These are phyloP conservation scores for Suhomyces bolitotheri DNA, from an alignment of 1,139 yeast species.

Conservation along the genomic window DNA sequence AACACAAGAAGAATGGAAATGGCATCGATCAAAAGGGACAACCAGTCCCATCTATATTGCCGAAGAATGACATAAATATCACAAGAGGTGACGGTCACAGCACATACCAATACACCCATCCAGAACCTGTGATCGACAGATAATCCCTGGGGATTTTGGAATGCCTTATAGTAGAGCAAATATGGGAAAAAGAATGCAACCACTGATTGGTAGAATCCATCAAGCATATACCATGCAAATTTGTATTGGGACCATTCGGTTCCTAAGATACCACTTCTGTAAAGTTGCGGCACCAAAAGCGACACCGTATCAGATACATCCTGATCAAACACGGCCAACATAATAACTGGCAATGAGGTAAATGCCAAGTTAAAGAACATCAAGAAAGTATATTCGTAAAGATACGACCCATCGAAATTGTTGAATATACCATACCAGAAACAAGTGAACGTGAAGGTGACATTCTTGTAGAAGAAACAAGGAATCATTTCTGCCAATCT, in stretches of 20 bases:
- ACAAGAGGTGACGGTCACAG: slow-evolving; percentile 53
- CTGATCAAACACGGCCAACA: slow-evolving; percentile 60
- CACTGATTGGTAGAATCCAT: slow-evolving; percentile 60
- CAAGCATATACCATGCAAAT: slow-evolving; percentile 57
- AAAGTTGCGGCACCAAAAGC: slow-evolving; percentile 58
- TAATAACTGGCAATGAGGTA: slow-evolving; percentile 62
- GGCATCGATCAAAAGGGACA: slow-evolving; percentile 48
- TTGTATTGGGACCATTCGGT: slow-evolving; percentile 54
- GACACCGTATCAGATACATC: slow-evolving; percentile 62
- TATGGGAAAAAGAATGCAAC: slow-evolving; percentile 58
- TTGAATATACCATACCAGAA: slow-evolving; percentile 63
- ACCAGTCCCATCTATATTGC: slow-evolving; percentile 65
- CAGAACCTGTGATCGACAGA: slow-evolving; percentile 58
- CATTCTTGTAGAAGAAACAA: slow-evolving; percentile 63
- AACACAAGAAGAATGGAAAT: slow-evolving; percentile 54
- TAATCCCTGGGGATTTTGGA: slow-evolving; percentile 52
- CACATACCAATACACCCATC: slow-evolving; percentile 53
- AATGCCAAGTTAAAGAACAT: slow-evolving; percentile 68
- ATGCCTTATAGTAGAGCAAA: slow-evolving; percentile 45
- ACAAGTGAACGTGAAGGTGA: slow-evolving; percentile 58
- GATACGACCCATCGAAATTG: slow-evolving; percentile 61
- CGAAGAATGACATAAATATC: slow-evolving; percentile 54
- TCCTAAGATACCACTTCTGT: slow-evolving; percentile 54
- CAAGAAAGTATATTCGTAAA: slow-evolving; percentile 61
- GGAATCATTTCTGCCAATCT: slow-evolving; percentile 66